phyloP scores from a whole-genome alignment of 306 rosid genomes.

The Cicer bijugum region DNA sequence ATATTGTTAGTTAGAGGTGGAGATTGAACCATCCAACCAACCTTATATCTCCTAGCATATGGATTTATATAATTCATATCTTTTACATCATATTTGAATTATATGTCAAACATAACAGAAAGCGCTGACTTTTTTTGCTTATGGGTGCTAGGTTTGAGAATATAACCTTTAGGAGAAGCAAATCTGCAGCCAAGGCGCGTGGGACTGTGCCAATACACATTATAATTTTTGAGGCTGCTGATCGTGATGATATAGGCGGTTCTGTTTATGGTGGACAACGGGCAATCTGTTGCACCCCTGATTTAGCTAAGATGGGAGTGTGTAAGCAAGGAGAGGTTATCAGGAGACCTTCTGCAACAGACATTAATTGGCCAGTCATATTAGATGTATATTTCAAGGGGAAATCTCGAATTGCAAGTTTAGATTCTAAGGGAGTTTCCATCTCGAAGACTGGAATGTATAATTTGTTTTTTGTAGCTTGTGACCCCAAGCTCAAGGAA shows the following conservation, averaged over 20 bases:
- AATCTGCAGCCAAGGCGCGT: conserved; percentile 62
- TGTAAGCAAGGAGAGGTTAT: conserved; percentile 95
- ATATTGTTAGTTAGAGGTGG: background rate
- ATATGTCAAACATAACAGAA: conserved; percentile 12
- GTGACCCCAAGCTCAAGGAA: conserved; percentile 89
- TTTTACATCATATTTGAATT: conserved; percentile 4
- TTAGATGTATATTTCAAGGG: conserved; percentile 60
- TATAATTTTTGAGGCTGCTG: conserved; percentile 89
- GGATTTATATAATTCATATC: conserved; percentile 7
- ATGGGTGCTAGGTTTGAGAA: conserved; percentile 69
- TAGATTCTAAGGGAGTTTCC: conserved; percentile 53
- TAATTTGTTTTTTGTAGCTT: conserved; percentile 85
- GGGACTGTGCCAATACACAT: conserved; percentile 65
- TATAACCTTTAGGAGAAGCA: conserved; percentile 76
- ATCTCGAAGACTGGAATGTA: conserved; percentile 91
- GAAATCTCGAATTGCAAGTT: conserved; percentile 44
- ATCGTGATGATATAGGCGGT: conserved; percentile 90
- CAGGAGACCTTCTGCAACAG: conserved; percentile 75
- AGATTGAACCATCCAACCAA: background rate
- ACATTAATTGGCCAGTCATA: conserved; percentile 79
- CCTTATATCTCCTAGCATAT: background rate
- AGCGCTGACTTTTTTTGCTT: conserved; percentile 42
- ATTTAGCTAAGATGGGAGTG: conserved; percentile 88
- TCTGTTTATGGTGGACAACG: conserved; percentile 98
- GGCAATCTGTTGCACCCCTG: conserved; percentile 90